Conservation (phyloP, 106 monocot genomes). For the Posidonia australis region DNA sequence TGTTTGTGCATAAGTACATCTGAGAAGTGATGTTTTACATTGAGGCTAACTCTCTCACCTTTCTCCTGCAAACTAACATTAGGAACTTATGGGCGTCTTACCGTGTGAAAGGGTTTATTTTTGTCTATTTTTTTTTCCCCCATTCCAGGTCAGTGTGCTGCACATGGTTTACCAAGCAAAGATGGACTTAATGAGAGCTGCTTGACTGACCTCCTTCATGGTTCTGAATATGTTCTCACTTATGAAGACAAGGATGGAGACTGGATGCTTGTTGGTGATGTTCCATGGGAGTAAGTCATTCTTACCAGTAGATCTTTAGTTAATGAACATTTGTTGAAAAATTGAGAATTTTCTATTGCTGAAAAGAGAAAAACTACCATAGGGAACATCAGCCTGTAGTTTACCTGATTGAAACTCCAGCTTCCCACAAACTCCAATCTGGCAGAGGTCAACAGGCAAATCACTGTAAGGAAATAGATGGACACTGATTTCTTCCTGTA, state of each 20-base stretch:
- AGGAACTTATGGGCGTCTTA: background rate
- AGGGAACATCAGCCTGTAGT: too few species aligned
- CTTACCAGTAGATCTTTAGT: background rate
- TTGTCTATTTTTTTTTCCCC: background rate
- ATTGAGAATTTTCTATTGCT: background rate
- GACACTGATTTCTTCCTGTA: too few species aligned
- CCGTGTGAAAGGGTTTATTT: background rate
- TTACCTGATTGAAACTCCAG: too few species aligned
- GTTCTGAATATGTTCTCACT: conserved; percentile 49
- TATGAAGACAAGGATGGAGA: conserved; percentile 83
- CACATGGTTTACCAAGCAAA: conserved; percentile 11
- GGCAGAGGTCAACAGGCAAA: too few species aligned
- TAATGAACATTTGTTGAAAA: background rate
- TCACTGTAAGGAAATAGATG: too few species aligned
- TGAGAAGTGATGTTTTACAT: too few species aligned
- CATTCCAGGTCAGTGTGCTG: conserved; percentile 21
- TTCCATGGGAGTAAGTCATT: conserved; percentile 59
- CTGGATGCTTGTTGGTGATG: conserved; percentile 71
- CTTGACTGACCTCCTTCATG: conserved; percentile 31
- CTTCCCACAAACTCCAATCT: too few species aligned
- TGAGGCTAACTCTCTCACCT: background rate
- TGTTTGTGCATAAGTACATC: too few species aligned
- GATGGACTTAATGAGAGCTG: conserved; percentile 25
- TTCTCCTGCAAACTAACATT: background rate
- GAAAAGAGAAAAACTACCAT: background rate